These are phyloP conservation scores for Plasmopara muralis DNA, from an alignment of 352 stramenopile genomes.

Conservation along the genomic window DNA sequence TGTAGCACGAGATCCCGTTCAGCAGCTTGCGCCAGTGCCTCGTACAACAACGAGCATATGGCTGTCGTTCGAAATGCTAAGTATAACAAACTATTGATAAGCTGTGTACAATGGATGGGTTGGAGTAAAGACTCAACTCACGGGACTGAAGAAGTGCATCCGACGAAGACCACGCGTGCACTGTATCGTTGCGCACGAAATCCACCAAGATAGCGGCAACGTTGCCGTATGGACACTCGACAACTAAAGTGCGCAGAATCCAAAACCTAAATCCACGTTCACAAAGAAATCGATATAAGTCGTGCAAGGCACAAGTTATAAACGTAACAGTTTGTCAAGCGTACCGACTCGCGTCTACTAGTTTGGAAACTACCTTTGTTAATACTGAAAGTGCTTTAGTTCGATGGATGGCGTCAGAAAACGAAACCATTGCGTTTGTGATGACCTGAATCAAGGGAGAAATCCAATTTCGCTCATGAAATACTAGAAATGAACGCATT, in stretches of 20 bases:
- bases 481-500: constrained; percentile 20
- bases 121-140: constrained; percentile 15
- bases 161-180: constrained; percentile 32
- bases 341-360: constrained; percentile 34
- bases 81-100: not conserved
- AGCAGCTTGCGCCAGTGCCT: constrained; percentile 32
- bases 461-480: constrained; percentile 43
- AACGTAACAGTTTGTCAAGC: not conserved
- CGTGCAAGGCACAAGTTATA: too few relatives aligned
- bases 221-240: constrained; percentile 70
- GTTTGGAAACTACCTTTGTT: constrained; percentile 30
- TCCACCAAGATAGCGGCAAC: constrained; percentile 60
- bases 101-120: constrained; percentile 6
- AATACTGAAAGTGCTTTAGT: constrained; percentile 32
- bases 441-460: constrained; percentile 49
- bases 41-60: constrained; percentile 27
- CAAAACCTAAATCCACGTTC: constrained; percentile 29
- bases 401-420: constrained; percentile 35
- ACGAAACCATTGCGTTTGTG: constrained; percentile 68
- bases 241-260: constrained; percentile 31
- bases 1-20: constrained; percentile 57
- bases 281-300: not conserved
- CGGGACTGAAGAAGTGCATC: constrained; percentile 15
- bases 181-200: constrained; percentile 39
- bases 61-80: constrained; percentile 22